Evolutionary conservation across 78 protist species (phyloP).

Genomic region (Acrasis kona): DNA sequence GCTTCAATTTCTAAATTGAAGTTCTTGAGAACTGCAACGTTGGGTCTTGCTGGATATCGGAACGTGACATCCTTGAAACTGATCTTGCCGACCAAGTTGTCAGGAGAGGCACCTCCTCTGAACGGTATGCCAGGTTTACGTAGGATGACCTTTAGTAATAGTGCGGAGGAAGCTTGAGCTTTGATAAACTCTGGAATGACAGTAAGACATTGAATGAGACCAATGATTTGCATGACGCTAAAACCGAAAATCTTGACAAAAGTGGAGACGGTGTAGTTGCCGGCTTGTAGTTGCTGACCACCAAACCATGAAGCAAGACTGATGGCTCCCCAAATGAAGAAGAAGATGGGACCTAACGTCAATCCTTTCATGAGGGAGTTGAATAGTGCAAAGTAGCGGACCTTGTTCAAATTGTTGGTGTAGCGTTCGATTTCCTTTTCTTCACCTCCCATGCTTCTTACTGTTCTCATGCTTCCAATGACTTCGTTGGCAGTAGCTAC

Average conservation of each 20-base stretch:
- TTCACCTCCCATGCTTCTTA: conserved; percentile 39
- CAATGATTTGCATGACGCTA: background rate
- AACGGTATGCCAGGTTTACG: background rate
- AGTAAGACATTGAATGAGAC: no score
- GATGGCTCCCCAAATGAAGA: no score
- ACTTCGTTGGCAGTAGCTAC: conserved; percentile 62
- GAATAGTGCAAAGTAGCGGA: background rate
- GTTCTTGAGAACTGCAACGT: conserved; percentile 26
- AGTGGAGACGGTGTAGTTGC: background rate
- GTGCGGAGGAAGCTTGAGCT: background rate
- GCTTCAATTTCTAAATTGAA: background rate
- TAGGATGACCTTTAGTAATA: background rate
- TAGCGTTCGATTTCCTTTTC: background rate
- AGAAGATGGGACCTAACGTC: background rate
- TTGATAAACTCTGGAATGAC: background rate
- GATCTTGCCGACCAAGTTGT: no score
- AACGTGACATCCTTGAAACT: conserved; percentile 50
- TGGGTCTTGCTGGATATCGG: conserved; percentile 51
- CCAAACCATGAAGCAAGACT: background rate
- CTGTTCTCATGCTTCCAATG: conserved; percentile 50
- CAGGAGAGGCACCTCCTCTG: background rate
- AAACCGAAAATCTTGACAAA: background rate
- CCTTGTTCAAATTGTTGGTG: background rate
- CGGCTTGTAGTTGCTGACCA: background rate
- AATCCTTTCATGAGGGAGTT: background rate